Conservation (phyloP, 805 yeast species). For the Candida dajiaensis region DNA sequence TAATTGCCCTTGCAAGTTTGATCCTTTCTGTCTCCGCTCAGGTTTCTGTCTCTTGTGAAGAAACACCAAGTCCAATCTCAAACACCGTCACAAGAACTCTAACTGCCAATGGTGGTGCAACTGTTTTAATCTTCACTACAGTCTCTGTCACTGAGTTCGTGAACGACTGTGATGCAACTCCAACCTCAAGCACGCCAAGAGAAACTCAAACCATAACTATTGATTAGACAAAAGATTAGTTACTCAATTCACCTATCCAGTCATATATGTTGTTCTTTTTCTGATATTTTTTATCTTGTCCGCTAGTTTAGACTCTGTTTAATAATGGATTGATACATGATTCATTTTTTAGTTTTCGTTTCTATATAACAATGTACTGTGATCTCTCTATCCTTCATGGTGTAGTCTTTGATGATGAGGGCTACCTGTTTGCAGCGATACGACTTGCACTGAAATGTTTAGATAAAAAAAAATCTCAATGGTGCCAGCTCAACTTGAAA, state of each 20-base stretch:
- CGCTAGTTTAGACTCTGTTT: neutral
- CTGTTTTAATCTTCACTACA: neutral
- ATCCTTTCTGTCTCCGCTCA: conserved; percentile 1
- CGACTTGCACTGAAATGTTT: too few species aligned
- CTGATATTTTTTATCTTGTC: neutral
- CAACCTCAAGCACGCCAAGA: neutral
- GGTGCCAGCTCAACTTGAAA: too few species aligned
- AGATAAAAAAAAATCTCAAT: too few species aligned
- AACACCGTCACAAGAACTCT: conserved; percentile 1
- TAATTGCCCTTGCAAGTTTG: neutral
- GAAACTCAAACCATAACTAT: neutral
- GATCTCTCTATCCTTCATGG: too few species aligned
- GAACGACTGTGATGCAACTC: neutral
- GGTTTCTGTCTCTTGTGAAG: conserved; percentile 5
- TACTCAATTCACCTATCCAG: neutral
- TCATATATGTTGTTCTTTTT: neutral
- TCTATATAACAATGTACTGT: too few species aligned
- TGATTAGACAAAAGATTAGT: neutral
- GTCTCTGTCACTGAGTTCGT: conserved; percentile 2
- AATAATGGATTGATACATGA: neutral
- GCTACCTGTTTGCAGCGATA: too few species aligned
- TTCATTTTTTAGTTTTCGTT: too few species aligned
- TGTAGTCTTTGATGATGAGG: too few species aligned
- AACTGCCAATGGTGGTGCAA: neutral
- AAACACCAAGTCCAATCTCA: conserved; percentile 4